Base-by-base conservation (phyloP, 495 filamentous ascomycete genomes). In the Echria macrotheca region DNA sequence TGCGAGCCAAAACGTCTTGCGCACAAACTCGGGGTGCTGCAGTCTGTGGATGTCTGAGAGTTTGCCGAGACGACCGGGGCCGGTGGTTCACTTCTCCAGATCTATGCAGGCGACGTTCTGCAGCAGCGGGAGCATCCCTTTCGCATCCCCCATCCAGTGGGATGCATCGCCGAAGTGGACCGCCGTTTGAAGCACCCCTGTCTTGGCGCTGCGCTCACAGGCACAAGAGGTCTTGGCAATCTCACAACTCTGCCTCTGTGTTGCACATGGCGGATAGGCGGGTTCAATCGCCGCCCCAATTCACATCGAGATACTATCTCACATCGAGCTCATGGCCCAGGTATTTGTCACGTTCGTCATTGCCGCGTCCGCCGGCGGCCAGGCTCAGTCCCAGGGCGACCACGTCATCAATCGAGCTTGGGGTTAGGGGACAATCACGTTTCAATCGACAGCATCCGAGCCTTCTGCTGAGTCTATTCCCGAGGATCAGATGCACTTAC, bases 371-470 rank as follows among this genome's bases (percentile, higher is more conserved):
- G 23, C 14, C 5, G 8, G 26, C 17, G 22, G 35, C 10, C 2
- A n/a, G 15, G 41, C 36, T 37, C 17, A 15, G 24, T 44, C 21
- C 28, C 5, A 25, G 18, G 23, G 36, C 36, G 37, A 28, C 49
- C 50, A 48, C 53, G 45, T 56, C 53, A 59, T 51, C 52, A 47
- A 26, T 48, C 37, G 53, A 46, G 39, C 26, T n/a, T 24, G 35
- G 41, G 47, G 43, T 32, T 42, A 46, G 49, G 14, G 35, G 47
- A 32, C 21, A 41, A 46, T 53, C 45, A 49, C 42, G 59, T 65
- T 63, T 65, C 62, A 58, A 55, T 47, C 50, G 47, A 43, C 42
- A 36, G 40, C 52, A 53, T 36, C 47, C 38, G 46, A 48, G 32
- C 50, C 18, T 26, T 21, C 25, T 48, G 43, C 37, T 50, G 28